phyloP scores from a whole-genome alignment of 2,329 filamentous ascomycete genomes.

The Pseudogymnoascus sp. region DNA sequence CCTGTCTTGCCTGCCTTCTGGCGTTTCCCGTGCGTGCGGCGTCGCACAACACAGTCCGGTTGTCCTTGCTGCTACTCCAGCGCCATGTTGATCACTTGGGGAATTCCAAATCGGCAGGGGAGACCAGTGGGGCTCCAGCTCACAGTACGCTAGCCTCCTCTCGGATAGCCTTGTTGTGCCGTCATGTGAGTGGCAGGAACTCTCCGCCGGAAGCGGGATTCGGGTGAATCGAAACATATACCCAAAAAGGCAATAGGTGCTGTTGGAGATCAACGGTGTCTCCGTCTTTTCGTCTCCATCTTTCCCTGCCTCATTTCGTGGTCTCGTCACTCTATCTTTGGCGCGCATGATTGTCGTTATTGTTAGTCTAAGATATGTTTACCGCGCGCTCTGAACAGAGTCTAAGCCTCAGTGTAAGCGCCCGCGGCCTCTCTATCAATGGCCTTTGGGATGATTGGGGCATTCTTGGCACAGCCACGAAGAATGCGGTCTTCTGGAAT shows the following conservation, averaged over 20 bases:
- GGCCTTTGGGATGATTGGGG: not conserved
- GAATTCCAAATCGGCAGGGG: not conserved
- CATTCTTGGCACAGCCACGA: not conserved
- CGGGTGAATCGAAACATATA: not conserved
- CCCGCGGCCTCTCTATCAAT: not conserved
- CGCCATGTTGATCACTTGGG: not conserved
- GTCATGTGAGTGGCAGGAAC: not conserved
- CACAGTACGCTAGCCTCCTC: not conserved
- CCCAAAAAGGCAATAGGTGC: not conserved
- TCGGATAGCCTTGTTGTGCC: not conserved
- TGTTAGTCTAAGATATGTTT: not conserved
- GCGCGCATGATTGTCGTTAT: not conserved
- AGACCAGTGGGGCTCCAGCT: not conserved
- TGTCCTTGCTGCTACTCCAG: not conserved
- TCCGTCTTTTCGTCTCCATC: not conserved
- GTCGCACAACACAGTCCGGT: not conserved
- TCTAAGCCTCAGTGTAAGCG: not conserved
- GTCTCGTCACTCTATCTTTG: not conserved
- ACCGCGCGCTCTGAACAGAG: not conserved
- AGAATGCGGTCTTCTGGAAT: not conserved
- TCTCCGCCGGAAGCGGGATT: not conserved
- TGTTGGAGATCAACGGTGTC: not conserved
- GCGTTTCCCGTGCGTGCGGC: not conserved
- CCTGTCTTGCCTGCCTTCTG: not conserved
- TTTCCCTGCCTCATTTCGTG: not conserved